Conservation (phyloP, 345 rosid genomes). For the Hypericum perforatum region DNA sequence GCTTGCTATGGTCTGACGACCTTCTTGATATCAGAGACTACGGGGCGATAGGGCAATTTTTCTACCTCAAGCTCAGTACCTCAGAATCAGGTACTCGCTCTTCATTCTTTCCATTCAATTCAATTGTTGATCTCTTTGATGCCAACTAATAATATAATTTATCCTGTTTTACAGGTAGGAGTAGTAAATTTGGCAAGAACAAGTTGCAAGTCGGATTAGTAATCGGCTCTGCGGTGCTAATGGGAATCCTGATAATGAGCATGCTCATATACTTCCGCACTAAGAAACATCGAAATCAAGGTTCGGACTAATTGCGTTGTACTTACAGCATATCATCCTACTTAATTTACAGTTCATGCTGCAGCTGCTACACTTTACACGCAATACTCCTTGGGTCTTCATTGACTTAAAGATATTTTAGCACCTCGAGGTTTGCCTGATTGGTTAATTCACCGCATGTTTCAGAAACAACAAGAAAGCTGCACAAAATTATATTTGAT, state of each 20-base stretch:
- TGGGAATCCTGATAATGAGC: background rate
- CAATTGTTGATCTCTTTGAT: no score
- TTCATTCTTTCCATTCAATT: background rate
- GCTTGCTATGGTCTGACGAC: constrained; percentile 3
- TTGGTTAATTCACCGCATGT: no score
- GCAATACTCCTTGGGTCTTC: no score
- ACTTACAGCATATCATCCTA: background rate
- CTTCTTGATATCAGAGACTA: background rate
- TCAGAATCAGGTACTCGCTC: background rate
- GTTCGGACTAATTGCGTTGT: background rate
- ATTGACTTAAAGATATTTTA: no score
- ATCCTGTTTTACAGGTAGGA: no score
- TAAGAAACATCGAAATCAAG: background rate
- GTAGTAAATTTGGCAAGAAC: no score
- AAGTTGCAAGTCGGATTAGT: background rate
- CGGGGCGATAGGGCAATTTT: background rate
- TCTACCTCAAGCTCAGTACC: background rate
- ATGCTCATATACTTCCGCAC: background rate
- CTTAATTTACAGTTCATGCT: no score
- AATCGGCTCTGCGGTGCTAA: background rate
- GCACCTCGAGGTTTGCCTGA: no score
- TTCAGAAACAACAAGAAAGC: background rate
- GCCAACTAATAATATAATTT: no score
- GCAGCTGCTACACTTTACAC: no score
- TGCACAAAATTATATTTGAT: no score